Percentiles rank a stretch among this genome's conserved stretches.
Conservation (phyloP, 2,329 filamentous ascomycete species). For the Clarireedia paspali region DNA sequence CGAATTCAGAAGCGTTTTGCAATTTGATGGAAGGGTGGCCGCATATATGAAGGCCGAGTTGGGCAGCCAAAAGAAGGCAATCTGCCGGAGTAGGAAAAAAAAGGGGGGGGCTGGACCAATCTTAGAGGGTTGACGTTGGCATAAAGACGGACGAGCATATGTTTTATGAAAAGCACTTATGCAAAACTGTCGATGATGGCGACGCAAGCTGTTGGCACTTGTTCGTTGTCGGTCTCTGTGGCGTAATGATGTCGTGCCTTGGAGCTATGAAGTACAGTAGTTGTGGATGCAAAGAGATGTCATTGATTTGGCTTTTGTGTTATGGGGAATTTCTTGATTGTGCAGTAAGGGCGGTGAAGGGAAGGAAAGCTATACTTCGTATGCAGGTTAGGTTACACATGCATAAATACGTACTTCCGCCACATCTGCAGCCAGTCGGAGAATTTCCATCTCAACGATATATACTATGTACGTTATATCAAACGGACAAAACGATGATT, state of each 20-base stretch:
- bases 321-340: constrained; percentile 12
- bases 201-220: constrained; percentile 4
- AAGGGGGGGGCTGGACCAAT: constrained; percentile 25
- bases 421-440: constrained; percentile 11
- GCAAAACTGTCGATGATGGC: constrained; percentile 2
- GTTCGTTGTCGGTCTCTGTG: too few species aligned
- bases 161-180: constrained; percentile 16
- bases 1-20: neutral
- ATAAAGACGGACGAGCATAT: constrained; percentile 9
- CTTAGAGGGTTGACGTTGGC: constrained; percentile 20
- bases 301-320: constrained; percentile 9
- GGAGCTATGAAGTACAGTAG: neutral
- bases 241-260: neutral
- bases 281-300: neutral
- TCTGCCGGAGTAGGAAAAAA: constrained; percentile 14
- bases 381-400: constrained; percentile 10
- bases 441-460: constrained; percentile 18
- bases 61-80: neutral
- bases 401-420: constrained; percentile 11
- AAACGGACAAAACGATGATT: constrained; percentile 6
- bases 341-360: constrained; percentile 13
- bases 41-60: constrained; percentile 27
- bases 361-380: neutral
- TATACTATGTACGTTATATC: constrained; percentile 8
- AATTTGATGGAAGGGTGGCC: constrained; percentile 19